phyloP scores from a whole-genome alignment of 1,139 yeast species.

The Pichia sp. region DNA sequence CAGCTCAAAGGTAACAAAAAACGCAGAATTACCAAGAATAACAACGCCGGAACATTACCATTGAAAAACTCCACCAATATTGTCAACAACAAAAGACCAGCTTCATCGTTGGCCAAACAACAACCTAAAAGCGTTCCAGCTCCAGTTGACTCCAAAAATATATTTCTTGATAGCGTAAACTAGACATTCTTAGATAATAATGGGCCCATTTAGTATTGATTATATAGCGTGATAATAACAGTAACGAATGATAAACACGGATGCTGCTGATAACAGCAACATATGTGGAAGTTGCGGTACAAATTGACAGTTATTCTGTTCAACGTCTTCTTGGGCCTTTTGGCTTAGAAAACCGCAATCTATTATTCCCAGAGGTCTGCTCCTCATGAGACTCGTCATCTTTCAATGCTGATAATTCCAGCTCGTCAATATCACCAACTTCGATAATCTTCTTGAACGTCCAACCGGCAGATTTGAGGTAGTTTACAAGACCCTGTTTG shows the following conservation, averaged over 20 bases:
- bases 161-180: neutral
- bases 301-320: too few relatives aligned
- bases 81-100: slow-evolving; percentile 3
- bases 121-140: neutral
- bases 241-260: too few relatives aligned
- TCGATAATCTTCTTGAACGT: slow-evolving; percentile 41
- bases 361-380: neutral
- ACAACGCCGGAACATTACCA: neutral
- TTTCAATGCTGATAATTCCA: slow-evolving; percentile 34
- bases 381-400: slow-evolving; percentile 1
- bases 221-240: too few relatives aligned
- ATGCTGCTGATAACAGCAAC: too few relatives aligned
- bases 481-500: slow-evolving; percentile 55
- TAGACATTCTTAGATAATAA: slow-evolving; percentile 5
- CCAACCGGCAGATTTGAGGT: slow-evolving; percentile 33
- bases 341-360: slow-evolving; percentile 23
- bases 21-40: neutral
- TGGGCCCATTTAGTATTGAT: too few relatives aligned
- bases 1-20: slow-evolving; percentile 9
- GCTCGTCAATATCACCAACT: slow-evolving; percentile 61
- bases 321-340: slow-evolving; percentile 27
- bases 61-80: slow-evolving; percentile 11
- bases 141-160: too few relatives aligned
- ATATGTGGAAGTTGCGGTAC: too few relatives aligned
- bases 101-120: neutral